Conservation (phyloP, 257 asterid species). For the Osmanthus fragrans region DNA sequence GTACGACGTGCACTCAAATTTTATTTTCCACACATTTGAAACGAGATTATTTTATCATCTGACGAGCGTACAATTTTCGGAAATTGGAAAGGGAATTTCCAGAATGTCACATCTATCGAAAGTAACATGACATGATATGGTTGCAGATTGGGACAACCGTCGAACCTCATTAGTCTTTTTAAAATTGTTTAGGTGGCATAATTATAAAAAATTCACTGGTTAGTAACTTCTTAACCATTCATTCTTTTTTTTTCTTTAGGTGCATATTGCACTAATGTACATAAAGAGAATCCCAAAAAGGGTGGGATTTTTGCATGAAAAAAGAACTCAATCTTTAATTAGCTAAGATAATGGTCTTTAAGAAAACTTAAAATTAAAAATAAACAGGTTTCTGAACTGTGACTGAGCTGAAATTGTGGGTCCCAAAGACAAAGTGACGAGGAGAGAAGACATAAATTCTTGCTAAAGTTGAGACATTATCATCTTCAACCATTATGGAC, state of each 20-base stretch:
- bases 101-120: too few relatives aligned
- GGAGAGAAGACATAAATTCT: constrained; percentile 35
- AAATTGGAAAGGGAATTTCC: too few relatives aligned
- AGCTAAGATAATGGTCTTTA: constrained; percentile 1
- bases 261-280: not conserved
- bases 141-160: not conserved
- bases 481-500: constrained; percentile 31
- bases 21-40: too few relatives aligned
- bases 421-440: constrained; percentile 33
- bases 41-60: too few relatives aligned
- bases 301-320: constrained; percentile 4
- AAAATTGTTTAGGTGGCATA: not conserved
- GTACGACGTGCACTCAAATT: too few relatives aligned
- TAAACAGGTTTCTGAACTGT: not conserved
- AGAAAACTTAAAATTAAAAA: not conserved
- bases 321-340: constrained; percentile 3
- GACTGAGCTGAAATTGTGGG: constrained; percentile 4
- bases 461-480: constrained; percentile 46
- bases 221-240: not conserved
- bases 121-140: too few relatives aligned
- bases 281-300: not conserved
- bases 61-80: too few relatives aligned
- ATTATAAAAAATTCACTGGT: not conserved
- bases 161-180: not conserved
- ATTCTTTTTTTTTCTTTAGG: not conserved